Base-by-base conservation (phyloP, 768 basidiomycete genomes). In the Amanita brunnescens region DNA sequence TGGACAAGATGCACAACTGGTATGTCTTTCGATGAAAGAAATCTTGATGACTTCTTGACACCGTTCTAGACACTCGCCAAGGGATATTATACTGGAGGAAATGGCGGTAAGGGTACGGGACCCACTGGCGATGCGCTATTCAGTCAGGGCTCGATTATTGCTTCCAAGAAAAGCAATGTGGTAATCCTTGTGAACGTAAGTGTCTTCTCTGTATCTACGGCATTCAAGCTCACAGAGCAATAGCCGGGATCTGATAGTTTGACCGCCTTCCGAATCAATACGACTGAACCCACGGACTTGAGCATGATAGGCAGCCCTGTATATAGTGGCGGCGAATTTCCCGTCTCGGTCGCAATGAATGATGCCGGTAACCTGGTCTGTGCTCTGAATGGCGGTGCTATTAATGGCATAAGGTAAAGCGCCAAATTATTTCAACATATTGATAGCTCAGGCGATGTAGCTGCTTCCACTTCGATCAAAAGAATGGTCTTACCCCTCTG, bases 241-340 rank as follows among this genome's bases (percentile, higher is more conserved):
- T 35, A 73, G 69, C 55, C 73, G 18, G 75, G 74, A 16, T 75
- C 73, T 4, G 70, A 72, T 54, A 72, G 68, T 1, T 41, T 68
- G 14, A 62, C 67, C 9, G 58, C 70, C 50, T 75, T 73, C 59
- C 55, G 51, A 29, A 69, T 79, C 59, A 64, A 76, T 60, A 64
- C 70, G 10, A 60, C 54, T n/a, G 62, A 74, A 55, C 76, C 77
- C 0, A 66, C 71, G 2, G 58, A 65, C 33, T 59, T 78, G 26
- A 57, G 55, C 9, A 66, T 71, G 67, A 62, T 77, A 30, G 77
- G 76, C 1, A 60, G 64, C 32, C 75, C 76, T 6, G 66, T 71
- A 1, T 64, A 67, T 14, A 69, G 65, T 12, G 72, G 69, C 3
- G 76, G 78, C 13, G 72, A 79, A 48, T 78, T 78, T 67, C 76